Percentiles rank a stretch among this genome's conserved stretches.
Conservation (phyloP, 2,329 filamentous ascomycete species). For the Colletotrichum scovillei region DNA sequence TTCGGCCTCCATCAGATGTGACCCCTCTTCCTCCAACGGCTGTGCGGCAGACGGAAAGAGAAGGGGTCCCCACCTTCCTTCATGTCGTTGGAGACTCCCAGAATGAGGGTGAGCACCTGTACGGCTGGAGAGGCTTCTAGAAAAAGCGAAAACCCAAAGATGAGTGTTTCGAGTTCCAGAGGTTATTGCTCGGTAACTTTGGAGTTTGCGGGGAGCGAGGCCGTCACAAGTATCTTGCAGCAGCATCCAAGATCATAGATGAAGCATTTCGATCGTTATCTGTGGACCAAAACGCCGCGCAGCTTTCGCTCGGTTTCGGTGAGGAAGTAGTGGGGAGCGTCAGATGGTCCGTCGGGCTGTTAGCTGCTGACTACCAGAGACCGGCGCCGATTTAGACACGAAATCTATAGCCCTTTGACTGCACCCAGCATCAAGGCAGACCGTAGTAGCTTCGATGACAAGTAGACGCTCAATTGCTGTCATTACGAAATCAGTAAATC, state of each 20-base stretch:
- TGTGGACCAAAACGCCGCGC: neutral
- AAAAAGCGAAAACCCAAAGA: neutral
- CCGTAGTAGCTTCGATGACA: neutral
- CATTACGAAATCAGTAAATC: neutral
- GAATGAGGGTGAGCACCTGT: neutral
- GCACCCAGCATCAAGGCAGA: too few relatives aligned
- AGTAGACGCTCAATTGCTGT: neutral
- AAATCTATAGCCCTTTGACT: too few relatives aligned
- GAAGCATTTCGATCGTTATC: neutral
- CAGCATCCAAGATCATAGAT: neutral
- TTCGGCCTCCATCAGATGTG: slow-evolving; percentile 4
- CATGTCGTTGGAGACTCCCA: neutral
- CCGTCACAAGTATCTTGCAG: neutral
- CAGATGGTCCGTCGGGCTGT: neutral
- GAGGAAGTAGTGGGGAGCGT: neutral
- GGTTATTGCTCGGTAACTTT: neutral
- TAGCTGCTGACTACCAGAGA: neutral
- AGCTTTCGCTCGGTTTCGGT: slow-evolving; percentile 1
- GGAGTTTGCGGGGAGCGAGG: neutral
- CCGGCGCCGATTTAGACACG: neutral
- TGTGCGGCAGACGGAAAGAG: neutral
- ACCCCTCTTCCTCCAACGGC: neutral
- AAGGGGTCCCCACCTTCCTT: neutral
- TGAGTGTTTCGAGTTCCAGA: neutral
- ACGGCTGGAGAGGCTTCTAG: neutral